Evolutionary conservation across 2,329 filamentous ascomycete genomes (phyloP).

Genomic region (Elsinoe batatas): DNA sequence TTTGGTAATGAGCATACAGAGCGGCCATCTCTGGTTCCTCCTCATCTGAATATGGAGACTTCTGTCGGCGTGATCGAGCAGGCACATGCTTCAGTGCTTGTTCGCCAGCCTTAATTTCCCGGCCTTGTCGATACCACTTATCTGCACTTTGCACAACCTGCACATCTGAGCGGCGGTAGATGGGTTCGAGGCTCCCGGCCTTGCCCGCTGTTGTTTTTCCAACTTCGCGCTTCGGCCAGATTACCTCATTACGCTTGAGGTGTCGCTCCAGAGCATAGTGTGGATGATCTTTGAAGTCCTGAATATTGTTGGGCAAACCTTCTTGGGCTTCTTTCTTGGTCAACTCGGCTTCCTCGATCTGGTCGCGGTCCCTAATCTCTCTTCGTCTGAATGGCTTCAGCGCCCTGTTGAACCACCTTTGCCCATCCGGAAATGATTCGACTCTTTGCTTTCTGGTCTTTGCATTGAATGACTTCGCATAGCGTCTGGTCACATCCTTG

Average conservation of each 20-base stretch:
- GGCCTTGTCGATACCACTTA: slow-evolving; percentile 82
- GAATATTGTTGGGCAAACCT: slow-evolving; percentile 38
- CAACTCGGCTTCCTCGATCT: slow-evolving; percentile 73
- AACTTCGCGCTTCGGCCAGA: slow-evolving; percentile 60
- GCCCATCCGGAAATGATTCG: slow-evolving; percentile 52
- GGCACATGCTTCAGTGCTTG: slow-evolving; percentile 65
- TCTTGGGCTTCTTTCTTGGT: slow-evolving; percentile 62
- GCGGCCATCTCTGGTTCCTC: slow-evolving; percentile 45
- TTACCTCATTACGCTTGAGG: slow-evolving; percentile 70
- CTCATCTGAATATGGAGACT: slow-evolving; percentile 29
- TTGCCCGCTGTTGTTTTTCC: slow-evolving; percentile 66
- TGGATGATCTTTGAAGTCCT: slow-evolving; percentile 34
- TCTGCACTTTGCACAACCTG: slow-evolving; percentile 67
- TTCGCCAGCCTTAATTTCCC: slow-evolving; percentile 67
- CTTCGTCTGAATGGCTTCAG: slow-evolving; percentile 36
- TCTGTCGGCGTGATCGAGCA: slow-evolving; percentile 20
- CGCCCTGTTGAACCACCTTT: slow-evolving; percentile 45
- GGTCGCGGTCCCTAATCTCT: slow-evolving; percentile 53
- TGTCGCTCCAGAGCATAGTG: slow-evolving; percentile 69
- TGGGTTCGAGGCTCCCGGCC: slow-evolving; percentile 52
- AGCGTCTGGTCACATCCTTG: slow-evolving; percentile 78
- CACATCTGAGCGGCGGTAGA: slow-evolving; percentile 77
- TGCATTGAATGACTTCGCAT: slow-evolving; percentile 78
- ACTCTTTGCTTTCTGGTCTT: slow-evolving; percentile 79
- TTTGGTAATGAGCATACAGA: slow-evolving; percentile 51